These are phyloP conservation scores for Agapanthus africanus DNA, from an alignment of 106 monocot genomes.

Conservation along the genomic window DNA sequence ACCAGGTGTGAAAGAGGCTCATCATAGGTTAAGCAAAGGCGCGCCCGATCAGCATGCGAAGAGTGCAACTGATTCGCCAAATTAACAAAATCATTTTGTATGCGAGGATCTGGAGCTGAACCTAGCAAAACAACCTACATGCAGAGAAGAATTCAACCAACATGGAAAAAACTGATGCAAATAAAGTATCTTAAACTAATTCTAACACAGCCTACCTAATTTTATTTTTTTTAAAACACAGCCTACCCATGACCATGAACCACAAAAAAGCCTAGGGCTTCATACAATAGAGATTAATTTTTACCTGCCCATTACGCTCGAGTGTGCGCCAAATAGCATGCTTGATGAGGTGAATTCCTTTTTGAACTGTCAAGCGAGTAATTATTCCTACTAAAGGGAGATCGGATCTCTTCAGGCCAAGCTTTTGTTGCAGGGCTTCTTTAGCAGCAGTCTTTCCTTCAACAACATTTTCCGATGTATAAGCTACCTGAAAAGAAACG, in stretches of 20 bases:
- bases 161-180: background rate
- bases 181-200: too few relatives aligned
- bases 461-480: constrained; percentile 83
- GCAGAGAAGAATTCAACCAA: background rate
- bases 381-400: constrained; percentile 82
- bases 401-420: constrained; percentile 68
- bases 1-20: constrained; percentile 98
- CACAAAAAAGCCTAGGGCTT: too few relatives aligned
- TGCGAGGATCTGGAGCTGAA: constrained; percentile 88
- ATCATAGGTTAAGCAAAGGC: constrained; percentile 82
- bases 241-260: too few relatives aligned
- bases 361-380: constrained; percentile 87
- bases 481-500: constrained; percentile 50
- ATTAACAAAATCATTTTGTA: constrained; percentile 84
- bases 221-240: too few relatives aligned
- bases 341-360: constrained; percentile 97
- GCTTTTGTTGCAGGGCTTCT: constrained; percentile 73
- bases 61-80: constrained; percentile 79
- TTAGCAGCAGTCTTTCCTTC: constrained; percentile 89
- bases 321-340: constrained; percentile 77
- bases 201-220: too few relatives aligned
- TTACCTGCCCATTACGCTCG: constrained; percentile 81
- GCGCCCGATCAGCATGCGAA: constrained; percentile 57
- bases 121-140: constrained; percentile 88
- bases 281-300: background rate